Evolutionary conservation across 495 filamentous ascomycete species (phyloP).

Genomic region (Aspergillus bridgeri): DNA sequence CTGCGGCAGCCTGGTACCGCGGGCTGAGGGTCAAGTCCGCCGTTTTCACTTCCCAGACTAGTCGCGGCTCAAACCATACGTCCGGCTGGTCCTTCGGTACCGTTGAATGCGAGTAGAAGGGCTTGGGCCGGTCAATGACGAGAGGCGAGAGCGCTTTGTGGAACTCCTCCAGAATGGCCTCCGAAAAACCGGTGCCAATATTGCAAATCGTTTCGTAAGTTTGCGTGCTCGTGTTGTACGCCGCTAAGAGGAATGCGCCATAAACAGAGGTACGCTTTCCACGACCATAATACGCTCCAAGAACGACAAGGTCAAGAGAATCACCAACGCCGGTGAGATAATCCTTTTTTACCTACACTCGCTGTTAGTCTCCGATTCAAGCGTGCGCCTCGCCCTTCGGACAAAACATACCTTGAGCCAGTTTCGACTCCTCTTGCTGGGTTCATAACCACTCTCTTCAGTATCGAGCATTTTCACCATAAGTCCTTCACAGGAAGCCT

Average conservation of each 20-base stretch:
- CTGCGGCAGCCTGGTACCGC: constrained; percentile 76
- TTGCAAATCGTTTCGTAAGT: constrained; percentile 95
- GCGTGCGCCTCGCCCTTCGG: neutral
- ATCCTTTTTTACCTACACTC: constrained; percentile 82
- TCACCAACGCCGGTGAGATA: constrained; percentile 91
- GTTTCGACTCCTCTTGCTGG: constrained; percentile 89
- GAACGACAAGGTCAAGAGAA: constrained; percentile 92
- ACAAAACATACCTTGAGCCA: constrained; percentile 78
- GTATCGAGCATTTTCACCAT: constrained; percentile 99
- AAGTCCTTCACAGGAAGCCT: constrained; percentile 90
- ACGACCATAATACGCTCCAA: constrained; percentile 90
- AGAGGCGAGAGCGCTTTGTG: constrained; percentile 66
- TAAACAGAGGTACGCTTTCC: constrained; percentile 95
- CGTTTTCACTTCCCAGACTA: constrained; percentile 97
- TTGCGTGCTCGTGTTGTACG: constrained; percentile 76
- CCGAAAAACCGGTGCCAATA: constrained; percentile 95
- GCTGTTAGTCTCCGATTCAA: constrained; percentile 16
- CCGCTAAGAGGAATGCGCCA: constrained; percentile 90
- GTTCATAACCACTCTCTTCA: constrained; percentile 85
- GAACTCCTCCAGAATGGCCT: constrained; percentile 77
- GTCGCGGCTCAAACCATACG: constrained; percentile 93
- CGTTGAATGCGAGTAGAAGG: constrained; percentile 83
- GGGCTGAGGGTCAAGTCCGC: constrained; percentile 92
- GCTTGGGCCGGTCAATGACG: constrained; percentile 85
- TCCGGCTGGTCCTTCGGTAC: constrained; percentile 91